Evolutionary conservation across 2,329 filamentous ascomycete genomes (phyloP).

Genomic region (Pseudohalonectria lignicola): DNA sequence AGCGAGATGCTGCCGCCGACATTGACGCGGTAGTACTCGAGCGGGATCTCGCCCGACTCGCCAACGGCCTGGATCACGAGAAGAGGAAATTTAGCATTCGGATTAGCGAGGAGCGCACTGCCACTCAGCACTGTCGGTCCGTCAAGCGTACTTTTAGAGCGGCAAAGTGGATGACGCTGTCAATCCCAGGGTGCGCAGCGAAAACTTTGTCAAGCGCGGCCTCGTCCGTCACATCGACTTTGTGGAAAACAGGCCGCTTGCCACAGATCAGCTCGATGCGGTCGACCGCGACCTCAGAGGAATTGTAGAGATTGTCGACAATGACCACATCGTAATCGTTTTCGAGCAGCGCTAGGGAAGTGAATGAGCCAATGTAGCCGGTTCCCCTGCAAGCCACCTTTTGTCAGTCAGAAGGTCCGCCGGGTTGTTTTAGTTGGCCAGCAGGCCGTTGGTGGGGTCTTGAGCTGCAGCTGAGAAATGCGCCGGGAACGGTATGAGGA

Average conservation of each 20-base stretch:
- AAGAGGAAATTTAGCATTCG: too few species aligned
- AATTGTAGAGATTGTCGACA: conserved; percentile 95
- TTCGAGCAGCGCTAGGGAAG: conserved; percentile 79
- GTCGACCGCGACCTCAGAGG: conserved; percentile 80
- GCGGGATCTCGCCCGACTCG: conserved; percentile 84
- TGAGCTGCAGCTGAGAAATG: neutral
- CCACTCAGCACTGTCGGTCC: too few species aligned
- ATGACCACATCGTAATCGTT: conserved; percentile 96
- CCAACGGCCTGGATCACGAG: conserved; percentile 65
- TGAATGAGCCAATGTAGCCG: conserved; percentile 99
- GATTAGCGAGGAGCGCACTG: too few species aligned
- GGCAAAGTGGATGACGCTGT: conserved; percentile 98
- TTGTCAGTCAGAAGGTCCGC: conserved; percentile 12
- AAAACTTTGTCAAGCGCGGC: conserved; percentile 78
- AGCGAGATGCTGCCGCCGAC: conserved; percentile 86
- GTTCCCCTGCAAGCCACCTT: conserved; percentile 58
- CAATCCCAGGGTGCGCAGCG: conserved; percentile 78
- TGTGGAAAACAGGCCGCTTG: conserved; percentile 74
- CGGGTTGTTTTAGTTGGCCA: too few species aligned
- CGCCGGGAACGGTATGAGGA: neutral
- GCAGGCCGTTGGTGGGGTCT: neutral
- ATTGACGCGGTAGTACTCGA: conserved; percentile 97
- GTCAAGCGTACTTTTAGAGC: conserved; percentile 94
- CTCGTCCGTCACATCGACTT: conserved; percentile 83
- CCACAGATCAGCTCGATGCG: conserved; percentile 91